Percentiles rank a stretch among this genome's conserved stretches.
Conservation (phyloP, 371 early-diverging fungal species). For the Entomophthora muscae region DNA sequence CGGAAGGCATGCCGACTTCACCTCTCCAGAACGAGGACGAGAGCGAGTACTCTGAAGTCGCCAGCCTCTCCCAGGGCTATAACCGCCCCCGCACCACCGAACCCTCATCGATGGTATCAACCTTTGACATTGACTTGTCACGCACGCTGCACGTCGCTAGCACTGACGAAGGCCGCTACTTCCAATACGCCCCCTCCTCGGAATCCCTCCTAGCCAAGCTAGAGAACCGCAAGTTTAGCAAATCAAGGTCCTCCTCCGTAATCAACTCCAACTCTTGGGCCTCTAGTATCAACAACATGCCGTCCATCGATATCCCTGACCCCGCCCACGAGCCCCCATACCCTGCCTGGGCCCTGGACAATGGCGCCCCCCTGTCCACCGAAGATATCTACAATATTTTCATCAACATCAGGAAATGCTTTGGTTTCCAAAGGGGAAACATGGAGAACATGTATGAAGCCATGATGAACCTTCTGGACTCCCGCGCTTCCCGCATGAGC, state of each 20-base stretch:
- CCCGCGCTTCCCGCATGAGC: constrained; percentile 58
- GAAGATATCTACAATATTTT: constrained; percentile 46
- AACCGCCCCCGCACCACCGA: no score
- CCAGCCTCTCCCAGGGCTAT: no score
- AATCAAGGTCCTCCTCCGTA: constrained; percentile 11
- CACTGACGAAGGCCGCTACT: constrained; percentile 36
- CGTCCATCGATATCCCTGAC: not conserved
- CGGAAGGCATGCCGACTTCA: no score
- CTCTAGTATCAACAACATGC: not conserved
- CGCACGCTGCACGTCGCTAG: not conserved
- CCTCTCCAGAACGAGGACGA: no score
- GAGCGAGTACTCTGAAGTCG: no score
- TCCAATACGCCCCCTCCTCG: constrained; percentile 47
- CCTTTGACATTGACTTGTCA: not conserved
- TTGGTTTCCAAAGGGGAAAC: constrained; percentile 70
- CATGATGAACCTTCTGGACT: constrained; percentile 64
- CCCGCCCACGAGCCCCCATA: constrained; percentile 22
- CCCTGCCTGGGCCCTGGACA: constrained; percentile 44
- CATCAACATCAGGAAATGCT: constrained; percentile 32
- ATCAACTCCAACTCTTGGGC: constrained; percentile 7
- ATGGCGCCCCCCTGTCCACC: constrained; percentile 35
- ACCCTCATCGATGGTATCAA: no score
- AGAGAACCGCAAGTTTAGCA: constrained; percentile 41
- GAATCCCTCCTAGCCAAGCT: constrained; percentile 49
- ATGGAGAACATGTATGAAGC: constrained; percentile 56